Evolutionary conservation across 2,329 filamentous ascomycete species (phyloP).

Genomic region (Fusarium sp.): DNA sequence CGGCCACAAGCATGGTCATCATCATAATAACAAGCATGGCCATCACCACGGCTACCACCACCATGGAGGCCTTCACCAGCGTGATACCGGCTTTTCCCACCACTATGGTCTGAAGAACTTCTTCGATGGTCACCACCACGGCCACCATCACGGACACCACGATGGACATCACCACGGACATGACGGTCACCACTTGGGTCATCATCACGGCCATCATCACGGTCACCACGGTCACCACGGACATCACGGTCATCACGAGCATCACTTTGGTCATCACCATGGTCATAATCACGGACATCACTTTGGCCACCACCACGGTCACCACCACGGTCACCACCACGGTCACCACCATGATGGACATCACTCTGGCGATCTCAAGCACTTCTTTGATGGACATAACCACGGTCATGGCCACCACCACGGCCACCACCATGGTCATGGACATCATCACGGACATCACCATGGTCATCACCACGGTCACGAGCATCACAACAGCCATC

Average conservation of each 20-base stretch:
- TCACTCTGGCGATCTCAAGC: too few relatives aligned
- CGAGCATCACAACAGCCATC: background rate
- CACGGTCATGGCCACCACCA: background rate
- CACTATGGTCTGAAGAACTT: conserved; percentile 9
- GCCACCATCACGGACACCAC: background rate
- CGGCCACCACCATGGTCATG: background rate
- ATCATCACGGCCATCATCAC: background rate
- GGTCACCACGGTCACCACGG: background rate
- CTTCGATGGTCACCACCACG: background rate
- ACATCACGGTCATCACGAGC: background rate
- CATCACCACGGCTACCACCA: background rate
- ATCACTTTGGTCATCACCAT: background rate
- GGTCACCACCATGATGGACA: background rate
- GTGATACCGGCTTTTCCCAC: background rate
- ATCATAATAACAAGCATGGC: background rate
- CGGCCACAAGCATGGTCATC: background rate
- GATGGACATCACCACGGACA: background rate
- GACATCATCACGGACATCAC: background rate
- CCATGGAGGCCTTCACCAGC: background rate
- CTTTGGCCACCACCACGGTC: background rate
- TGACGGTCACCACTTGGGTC: background rate
- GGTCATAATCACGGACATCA: background rate
- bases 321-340: background rate
- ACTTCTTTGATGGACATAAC: background rate
- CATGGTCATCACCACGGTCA: background rate